Evolutionary conservation across 441 rosid genomes (phyloP).

Genomic region (Corymbia citriodora): DNA sequence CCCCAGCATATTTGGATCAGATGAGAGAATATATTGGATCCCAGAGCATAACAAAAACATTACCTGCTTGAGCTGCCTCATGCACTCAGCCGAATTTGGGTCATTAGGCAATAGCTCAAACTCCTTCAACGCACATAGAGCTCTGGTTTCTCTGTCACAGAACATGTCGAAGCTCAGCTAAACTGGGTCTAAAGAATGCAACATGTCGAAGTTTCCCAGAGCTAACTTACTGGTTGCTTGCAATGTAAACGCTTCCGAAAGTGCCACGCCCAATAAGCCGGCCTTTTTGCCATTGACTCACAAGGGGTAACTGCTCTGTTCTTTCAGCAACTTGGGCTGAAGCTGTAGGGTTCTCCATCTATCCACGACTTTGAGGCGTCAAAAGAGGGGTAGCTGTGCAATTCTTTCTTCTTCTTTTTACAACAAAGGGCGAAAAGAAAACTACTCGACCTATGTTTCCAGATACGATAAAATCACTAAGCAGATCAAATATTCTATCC

Average conservation of each 20-base stretch:
- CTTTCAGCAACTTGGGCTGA: slow-evolving; percentile 32
- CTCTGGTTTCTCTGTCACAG: slow-evolving; percentile 66
- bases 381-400: background rate
- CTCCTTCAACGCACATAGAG: slow-evolving; percentile 92
- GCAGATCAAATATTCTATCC: background rate
- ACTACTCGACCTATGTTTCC: background rate
- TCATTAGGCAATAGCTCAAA: slow-evolving; percentile 85
- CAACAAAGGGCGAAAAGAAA: background rate
- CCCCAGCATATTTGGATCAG: background rate
- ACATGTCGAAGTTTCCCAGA: background rate
- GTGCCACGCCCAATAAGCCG: slow-evolving; percentile 90
- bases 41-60: background rate
- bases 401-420: background rate
- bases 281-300: slow-evolving; percentile 76
- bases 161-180: background rate
- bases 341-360: slow-evolving; percentile 25
- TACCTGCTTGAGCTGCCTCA: slow-evolving; percentile 86
- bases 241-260: slow-evolving; percentile 81
- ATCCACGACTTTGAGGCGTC: background rate
- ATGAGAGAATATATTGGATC: background rate
- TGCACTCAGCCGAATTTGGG: slow-evolving; percentile 73
- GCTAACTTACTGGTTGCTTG: slow-evolving; percentile 58
- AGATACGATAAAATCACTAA: background rate
- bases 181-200: background rate
- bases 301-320: slow-evolving; percentile 40